Base-by-base conservation (phyloP, 75 land plant genomes). In the Larix kaempferi region DNA sequence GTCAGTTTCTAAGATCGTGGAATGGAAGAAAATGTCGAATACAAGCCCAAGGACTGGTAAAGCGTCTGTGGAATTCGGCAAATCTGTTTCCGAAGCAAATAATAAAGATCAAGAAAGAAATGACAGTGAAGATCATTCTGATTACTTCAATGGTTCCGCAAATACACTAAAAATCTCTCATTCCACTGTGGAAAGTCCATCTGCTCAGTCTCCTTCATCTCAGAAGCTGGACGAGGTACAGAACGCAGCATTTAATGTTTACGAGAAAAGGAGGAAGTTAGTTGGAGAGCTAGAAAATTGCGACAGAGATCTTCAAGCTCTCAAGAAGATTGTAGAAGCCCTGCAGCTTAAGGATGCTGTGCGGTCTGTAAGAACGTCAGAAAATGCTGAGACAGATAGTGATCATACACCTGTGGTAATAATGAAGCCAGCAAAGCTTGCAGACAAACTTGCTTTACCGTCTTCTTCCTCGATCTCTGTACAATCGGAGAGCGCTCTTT, bases 251-350 rank as follows among this genome's bases (percentile, higher is more conserved):
- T 65, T 65, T 65, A 14, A 13, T 14, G 69, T 14, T 29, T 12
- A 12, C 35, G 69, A 65, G 69, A 65, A 65, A 10, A 65, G 29
- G 69, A 8, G 23, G 23, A 65, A 65, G 16, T 14, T 65, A 65
- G 23, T 60, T 22, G 23, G 62, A 19, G 29, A 65, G 25, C 69
- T 65, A 29, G 29, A 65, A 65, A 26, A 29, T 13, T 65, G 69
- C 14, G 69, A 65, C 29, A 65, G 69, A 65, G 69, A 65, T 22
- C 69, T 60, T 19, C 62, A 60, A 55, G 75, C 57, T 73, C 19
- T 25, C 3, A 49, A 74, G 4, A 55, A 74, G 57, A 13, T 23
- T 16, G 35, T 26, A 15, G 58, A 74, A 56, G 75, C 75, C 17
- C 16, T 74, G 35, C 41, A 52, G 75, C 0, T 41, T 19, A 37